phyloP scores from a whole-genome alignment of 768 basidiomycete genomes.

The Amanita jacksonii region DNA sequence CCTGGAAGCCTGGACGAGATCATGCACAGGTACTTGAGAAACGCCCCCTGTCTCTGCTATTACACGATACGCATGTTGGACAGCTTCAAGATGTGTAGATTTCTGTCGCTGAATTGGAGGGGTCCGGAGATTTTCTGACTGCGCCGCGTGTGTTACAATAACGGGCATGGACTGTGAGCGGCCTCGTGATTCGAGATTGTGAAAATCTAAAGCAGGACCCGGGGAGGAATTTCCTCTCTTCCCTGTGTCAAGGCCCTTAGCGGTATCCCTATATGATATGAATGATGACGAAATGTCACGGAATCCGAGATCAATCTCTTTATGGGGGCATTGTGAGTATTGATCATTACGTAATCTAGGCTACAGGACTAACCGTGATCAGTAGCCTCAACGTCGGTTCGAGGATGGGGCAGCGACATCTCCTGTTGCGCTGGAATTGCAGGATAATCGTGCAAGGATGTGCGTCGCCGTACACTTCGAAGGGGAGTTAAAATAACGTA shows the following conservation, averaged over 20 bases:
- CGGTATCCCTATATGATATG: too few relatives aligned
- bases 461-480: neutral
- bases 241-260: too few relatives aligned
- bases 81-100: slow-evolving; percentile 32
- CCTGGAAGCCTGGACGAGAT: slow-evolving; percentile 36
- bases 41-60: slow-evolving; percentile 27
- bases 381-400: neutral
- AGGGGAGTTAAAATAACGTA: neutral
- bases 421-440: neutral
- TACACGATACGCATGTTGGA: slow-evolving; percentile 34
- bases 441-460: neutral
- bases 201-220: neutral
- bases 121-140: too few relatives aligned
- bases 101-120: slow-evolving; percentile 25
- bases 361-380: neutral
- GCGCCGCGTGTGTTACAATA: neutral
- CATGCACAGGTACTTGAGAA: slow-evolving; percentile 40
- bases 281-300: too few relatives aligned
- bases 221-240: too few relatives aligned
- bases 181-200: neutral
- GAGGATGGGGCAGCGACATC: neutral
- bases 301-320: too few relatives aligned
- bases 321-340: too few relatives aligned
- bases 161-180: neutral
- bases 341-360: too few relatives aligned